Base-by-base conservation (phyloP, 139 green algal species). In the Parachlorella kessleri region DNA sequence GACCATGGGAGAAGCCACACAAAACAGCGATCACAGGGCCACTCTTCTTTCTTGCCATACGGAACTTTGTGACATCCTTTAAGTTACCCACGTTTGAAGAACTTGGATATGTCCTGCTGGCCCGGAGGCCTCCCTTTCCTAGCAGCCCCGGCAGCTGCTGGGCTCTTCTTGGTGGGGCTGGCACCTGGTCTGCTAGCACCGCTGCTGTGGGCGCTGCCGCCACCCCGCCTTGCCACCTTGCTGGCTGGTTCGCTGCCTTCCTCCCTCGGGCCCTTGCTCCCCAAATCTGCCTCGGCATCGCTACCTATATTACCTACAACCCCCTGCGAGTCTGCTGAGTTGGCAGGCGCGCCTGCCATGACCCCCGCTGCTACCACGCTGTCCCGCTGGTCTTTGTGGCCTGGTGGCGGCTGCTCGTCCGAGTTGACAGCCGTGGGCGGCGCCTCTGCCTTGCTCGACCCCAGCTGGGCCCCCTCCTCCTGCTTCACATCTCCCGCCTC, bases 381-480 rank as follows among this genome's bases (percentile, higher is more conserved):
- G n/a, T n/a, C 48, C 14, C 48, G 48, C 48, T 59, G 48, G 14
- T 14, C 48, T 18, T 59, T 14, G 14, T 59, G 48, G 14, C 48
- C 14, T 18, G 14, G 14, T 14, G 14, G 21, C 14, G 71, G 71
- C 42, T 36, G 42, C 48, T 76, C 48, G 32, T 76, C 71, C 4
- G 71, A n/a, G 32, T 76, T 76, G 7, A 76, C 48, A 33, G 71
- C 71, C 10, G 23, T 42, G 28, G 71, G 8, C 3, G 48, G 30
- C 7, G 54, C 39, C 30, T 26, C 59, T 40, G 54, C 4, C 21
- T 68, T 68, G 72, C 10, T 40, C 6, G 30, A 10, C 64, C 40
- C 38, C 69, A n/a, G 6, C 72, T 54, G 35, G 30, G 33, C 14
- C 53, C 28, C 41, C 24, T 35, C 30, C 32, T 0, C 10, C 33